phyloP scores from a whole-genome alignment of 73 alveolate species.

The Paramecium bursaria region DNA sequence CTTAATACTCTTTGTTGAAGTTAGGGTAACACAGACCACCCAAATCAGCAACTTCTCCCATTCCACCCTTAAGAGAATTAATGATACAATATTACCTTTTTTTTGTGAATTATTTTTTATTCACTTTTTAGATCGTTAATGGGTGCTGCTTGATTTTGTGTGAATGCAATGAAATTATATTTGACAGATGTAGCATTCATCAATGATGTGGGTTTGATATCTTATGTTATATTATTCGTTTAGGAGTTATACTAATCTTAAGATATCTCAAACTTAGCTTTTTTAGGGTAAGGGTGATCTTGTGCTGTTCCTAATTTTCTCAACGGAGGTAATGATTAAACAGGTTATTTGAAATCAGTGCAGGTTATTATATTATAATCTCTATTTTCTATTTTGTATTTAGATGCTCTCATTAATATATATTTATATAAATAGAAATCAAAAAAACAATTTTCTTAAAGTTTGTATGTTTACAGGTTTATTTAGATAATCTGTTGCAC shows the following conservation, averaged over 20 bases:
- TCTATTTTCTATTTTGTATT: slow-evolving; percentile 51
- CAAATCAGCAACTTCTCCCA: slow-evolving; percentile 59
- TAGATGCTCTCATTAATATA: slow-evolving; percentile 47
- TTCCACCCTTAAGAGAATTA: slow-evolving; percentile 18
- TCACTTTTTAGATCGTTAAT: slow-evolving; percentile 34
- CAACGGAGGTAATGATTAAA: slow-evolving; percentile 40
- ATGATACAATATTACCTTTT: background rate
- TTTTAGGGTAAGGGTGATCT: slow-evolving; percentile 55
- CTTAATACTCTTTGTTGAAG: slow-evolving; percentile 50
- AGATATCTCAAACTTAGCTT: slow-evolving; percentile 28
- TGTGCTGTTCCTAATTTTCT: slow-evolving; percentile 28
- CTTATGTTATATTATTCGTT: background rate
- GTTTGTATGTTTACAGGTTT: background rate
- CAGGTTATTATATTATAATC: slow-evolving; percentile 54
- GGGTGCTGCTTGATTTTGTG: slow-evolving; percentile 7
- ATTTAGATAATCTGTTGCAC: slow-evolving; percentile 3
- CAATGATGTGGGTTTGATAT: slow-evolving; percentile 3
- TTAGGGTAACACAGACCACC: slow-evolving; percentile 55
- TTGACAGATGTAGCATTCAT: slow-evolving; percentile 55
- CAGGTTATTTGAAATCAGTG: slow-evolving; percentile 2
- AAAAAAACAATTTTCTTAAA: slow-evolving; percentile 18
- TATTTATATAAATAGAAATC: too few relatives aligned
- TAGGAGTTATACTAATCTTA: slow-evolving; percentile 38
- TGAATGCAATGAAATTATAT: slow-evolving; percentile 41
- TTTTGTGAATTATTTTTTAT: slow-evolving; percentile 39